Base-by-base conservation (phyloP, 306 rosid species). In the Prunus fruticosa region DNA sequence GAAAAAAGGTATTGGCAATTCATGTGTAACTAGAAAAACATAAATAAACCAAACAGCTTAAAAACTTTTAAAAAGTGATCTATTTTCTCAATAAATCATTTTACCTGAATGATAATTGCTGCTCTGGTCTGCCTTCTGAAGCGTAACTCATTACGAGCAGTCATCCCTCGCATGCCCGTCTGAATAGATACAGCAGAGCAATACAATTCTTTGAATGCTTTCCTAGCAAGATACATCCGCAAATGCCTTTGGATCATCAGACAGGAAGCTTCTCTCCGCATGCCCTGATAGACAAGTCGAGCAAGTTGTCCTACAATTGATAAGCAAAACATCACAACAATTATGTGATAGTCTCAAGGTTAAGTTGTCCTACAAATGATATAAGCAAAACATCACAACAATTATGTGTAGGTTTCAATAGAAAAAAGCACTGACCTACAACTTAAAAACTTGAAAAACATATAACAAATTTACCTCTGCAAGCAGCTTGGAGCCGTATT, bases 61-160 rank as follows among this genome's bases (percentile, higher is more conserved):
- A 71, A 52, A 27, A 9, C 4, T 25, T 28, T 11, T 46, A 7
- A 2, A 50, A 23, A 18, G 20, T 5, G 16, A 73, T 60, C 46
- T 61, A 18, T 61, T 3, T 62, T 27, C 12, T 57, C 23, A 74
- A 67, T 66, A 73, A 27, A 15, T 69, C 68, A 32, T 41, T 53
- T 80, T 73, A 96, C 99, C 99, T 96, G 99, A 72, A 96, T 89
- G 81, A 93, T 58, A 87, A 88, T 87, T 71, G 99, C 97, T 82
- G 99, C 99, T 61, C 65, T 86, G 79, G 96, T 86, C 83, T 86
- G 96, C 84, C 89, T 91, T 89, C 98, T 91, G 74, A 87, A 86
- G 78, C 87, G 86, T 78, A 96, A 86, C 88, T 89, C 98, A 73
- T 76, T 83, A 60, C 98, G 97, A 78, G 98, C 90, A 83, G 87